These are phyloP conservation scores for Trypanosoma mega DNA, from an alignment of 208 protist species.

Conservation along the genomic window DNA sequence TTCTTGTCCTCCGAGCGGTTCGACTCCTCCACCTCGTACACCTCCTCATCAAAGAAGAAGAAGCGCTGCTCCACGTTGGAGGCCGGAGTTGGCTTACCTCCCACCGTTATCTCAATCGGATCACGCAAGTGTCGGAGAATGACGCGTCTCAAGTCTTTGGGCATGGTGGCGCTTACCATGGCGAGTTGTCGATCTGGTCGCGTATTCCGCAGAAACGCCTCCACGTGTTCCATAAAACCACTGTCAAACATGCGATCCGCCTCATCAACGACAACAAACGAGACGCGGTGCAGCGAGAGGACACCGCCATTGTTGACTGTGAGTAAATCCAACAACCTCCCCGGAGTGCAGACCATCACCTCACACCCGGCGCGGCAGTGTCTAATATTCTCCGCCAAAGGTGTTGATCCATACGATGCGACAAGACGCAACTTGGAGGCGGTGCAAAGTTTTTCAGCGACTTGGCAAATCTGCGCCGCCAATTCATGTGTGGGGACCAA, in stretches of 20 bases:
- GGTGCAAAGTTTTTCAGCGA: constrained; percentile 72
- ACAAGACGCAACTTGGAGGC: constrained; percentile 52
- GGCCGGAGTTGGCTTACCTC: constrained; percentile 74
- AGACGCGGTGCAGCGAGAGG: constrained; percentile 58
- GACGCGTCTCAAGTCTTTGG: constrained; percentile 76
- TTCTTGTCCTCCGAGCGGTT: constrained; percentile 55
- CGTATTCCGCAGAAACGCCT: constrained; percentile 87
- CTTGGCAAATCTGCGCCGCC: constrained; percentile 80
- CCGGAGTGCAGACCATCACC: constrained; percentile 83
- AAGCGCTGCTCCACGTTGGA: constrained; percentile 92
- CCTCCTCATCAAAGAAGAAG: constrained; percentile 86
- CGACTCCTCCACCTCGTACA: constrained; percentile 64
- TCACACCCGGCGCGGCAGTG: constrained; percentile 66
- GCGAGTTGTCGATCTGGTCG: constrained; percentile 85
- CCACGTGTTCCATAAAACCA: constrained; percentile 93
- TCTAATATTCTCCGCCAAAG: constrained; percentile 77
- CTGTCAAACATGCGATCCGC: constrained; percentile 94
- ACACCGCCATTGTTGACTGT: constrained; percentile 72
- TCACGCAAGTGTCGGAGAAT: constrained; percentile 69
- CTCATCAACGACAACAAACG: constrained; percentile 93
- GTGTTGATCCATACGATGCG: constrained; percentile 74
- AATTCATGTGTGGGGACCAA: constrained; percentile 95
- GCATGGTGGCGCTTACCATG: constrained; percentile 93
- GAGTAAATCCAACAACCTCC: constrained; percentile 87
- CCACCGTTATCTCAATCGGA: constrained; percentile 88